phyloP scores from a whole-genome alignment of 202 grass and related monocot genomes.

The Brachypodium distachyon region DNA sequence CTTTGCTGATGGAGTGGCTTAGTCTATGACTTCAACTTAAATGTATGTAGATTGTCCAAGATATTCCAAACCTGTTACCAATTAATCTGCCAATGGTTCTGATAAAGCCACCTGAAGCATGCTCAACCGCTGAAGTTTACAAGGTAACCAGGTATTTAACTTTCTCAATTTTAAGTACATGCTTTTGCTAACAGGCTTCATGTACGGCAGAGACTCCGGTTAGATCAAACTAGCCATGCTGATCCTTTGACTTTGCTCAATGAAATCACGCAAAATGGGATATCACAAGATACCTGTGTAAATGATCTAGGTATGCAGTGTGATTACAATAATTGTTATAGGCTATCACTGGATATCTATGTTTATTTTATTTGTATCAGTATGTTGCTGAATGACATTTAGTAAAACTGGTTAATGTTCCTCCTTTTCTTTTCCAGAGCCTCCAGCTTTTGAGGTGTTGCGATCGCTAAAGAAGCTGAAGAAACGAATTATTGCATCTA shows the following conservation, averaged over 20 bases:
- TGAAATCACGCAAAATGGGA: conserved; percentile 62
- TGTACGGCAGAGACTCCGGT: conserved; percentile 49
- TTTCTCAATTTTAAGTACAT: conserved; percentile 8
- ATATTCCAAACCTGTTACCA: conserved; percentile 52
- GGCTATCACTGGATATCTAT: not conserved
- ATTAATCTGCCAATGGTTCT: conserved; percentile 75
- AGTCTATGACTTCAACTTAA: conserved; percentile 8
- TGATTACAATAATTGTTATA: not conserved
- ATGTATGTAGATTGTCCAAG: conserved; percentile 70
- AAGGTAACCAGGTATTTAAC: conserved; percentile 43
- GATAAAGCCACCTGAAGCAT: conserved; percentile 91
- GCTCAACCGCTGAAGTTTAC: conserved; percentile 95
- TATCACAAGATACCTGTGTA: conserved; percentile 88
- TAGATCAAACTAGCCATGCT: conserved; percentile 55
- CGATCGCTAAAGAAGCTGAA: conserved; percentile 82
- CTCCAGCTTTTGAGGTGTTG: conserved; percentile 94
- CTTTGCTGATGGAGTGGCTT: not conserved
- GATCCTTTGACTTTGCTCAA: conserved; percentile 75
- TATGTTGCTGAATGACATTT: conserved; percentile 7
- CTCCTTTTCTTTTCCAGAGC: conserved; percentile 44
- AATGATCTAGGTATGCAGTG: conserved; percentile 81
- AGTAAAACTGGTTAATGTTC: not conserved
- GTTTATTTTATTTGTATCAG: conserved; percentile 2
- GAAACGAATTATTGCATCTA: conserved; percentile 77
- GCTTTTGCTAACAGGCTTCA: conserved; percentile 3